Conservation (phyloP, 2,329 filamentous ascomycete genomes). For the Aspergillus flavus region DNA sequence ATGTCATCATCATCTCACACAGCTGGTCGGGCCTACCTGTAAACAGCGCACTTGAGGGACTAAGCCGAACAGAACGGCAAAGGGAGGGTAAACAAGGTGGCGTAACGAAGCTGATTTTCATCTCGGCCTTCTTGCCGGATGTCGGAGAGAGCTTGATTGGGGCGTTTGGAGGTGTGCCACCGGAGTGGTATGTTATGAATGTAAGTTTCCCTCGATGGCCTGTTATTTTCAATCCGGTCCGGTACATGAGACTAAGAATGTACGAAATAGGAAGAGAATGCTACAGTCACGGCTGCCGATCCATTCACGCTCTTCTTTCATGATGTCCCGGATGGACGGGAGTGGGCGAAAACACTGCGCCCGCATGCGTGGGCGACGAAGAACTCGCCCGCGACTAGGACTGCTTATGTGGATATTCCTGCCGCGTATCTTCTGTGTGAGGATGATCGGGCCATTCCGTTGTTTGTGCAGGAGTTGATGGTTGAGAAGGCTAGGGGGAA, state of each 20-base stretch:
- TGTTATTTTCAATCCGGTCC: neutral
- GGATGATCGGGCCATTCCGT: slow-evolving; percentile 32
- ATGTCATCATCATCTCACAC: slow-evolving; percentile 37
- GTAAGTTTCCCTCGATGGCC: slow-evolving; percentile 21
- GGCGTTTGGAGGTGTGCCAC: slow-evolving; percentile 30
- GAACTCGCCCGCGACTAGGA: slow-evolving; percentile 28
- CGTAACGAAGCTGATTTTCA: slow-evolving; percentile 36
- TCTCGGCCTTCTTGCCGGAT: slow-evolving; percentile 38
- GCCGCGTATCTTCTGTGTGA: slow-evolving; percentile 33
- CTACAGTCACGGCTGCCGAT: slow-evolving; percentile 28
- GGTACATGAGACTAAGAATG: too few species aligned
- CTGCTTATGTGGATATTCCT: slow-evolving; percentile 30
- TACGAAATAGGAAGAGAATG: slow-evolving; percentile 20
- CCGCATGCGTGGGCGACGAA: slow-evolving; percentile 36
- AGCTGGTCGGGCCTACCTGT: slow-evolving; percentile 43
- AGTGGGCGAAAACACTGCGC: slow-evolving; percentile 32
- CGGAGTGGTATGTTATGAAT: slow-evolving; percentile 34
- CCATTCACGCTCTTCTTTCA: slow-evolving; percentile 34
- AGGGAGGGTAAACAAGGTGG: slow-evolving; percentile 33
- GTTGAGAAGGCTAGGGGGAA: slow-evolving; percentile 30
- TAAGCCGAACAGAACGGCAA: slow-evolving; percentile 33
- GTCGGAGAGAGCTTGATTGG: slow-evolving; percentile 34
- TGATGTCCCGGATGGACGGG: slow-evolving; percentile 31
- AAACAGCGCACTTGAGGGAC: slow-evolving; percentile 36
- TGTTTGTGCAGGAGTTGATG: slow-evolving; percentile 34